These are phyloP conservation scores for Sporisorium reilianum DNA, from an alignment of 1,284 basidiomycete species.

Conservation along the genomic window DNA sequence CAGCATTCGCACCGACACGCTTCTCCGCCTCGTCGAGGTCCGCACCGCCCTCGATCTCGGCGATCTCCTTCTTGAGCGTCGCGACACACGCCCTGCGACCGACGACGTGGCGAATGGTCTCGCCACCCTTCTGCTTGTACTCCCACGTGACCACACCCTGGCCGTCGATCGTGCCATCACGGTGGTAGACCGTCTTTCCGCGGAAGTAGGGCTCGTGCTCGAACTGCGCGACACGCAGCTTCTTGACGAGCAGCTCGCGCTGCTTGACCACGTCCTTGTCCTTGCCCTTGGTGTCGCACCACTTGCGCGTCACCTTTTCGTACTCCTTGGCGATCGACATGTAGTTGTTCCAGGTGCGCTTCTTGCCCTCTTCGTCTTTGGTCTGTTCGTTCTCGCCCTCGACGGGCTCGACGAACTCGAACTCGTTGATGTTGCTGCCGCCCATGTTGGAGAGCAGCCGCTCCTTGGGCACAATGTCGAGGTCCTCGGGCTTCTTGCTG, in stretches of 20 bases:
- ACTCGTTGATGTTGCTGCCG: constrained; percentile 50
- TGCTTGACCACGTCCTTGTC: constrained; percentile 44
- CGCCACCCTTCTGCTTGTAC: constrained; percentile 65
- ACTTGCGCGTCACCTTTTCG: constrained; percentile 65
- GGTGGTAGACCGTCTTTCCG: constrained; percentile 66
- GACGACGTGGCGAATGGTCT: constrained; percentile 58
- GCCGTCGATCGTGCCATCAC: constrained; percentile 66
- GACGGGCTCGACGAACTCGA: constrained; percentile 53
- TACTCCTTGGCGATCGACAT: constrained; percentile 64
- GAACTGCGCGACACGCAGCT: constrained; percentile 68
- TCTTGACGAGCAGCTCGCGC: constrained; percentile 65
- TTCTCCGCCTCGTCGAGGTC: constrained; percentile 32
- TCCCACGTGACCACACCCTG: constrained; percentile 65
- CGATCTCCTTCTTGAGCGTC: constrained; percentile 59
- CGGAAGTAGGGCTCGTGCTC: constrained; percentile 68
- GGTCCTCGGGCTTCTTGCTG: constrained; percentile 63
- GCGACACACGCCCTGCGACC: constrained; percentile 54
- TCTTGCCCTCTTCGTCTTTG: constrained; percentile 61
- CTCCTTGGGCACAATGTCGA: constrained; percentile 59
- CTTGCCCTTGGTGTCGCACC: constrained; percentile 58
- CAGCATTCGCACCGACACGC: constrained; percentile 22
- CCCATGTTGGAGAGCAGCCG: constrained; percentile 54
- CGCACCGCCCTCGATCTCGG: constrained; percentile 54
- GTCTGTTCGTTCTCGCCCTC: constrained; percentile 67
- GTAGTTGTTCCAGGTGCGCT: constrained; percentile 60